These are phyloP conservation scores for Mortierella sp. DNA, from an alignment of 371 early-diverging fungal species.

Conservation along the genomic window DNA sequence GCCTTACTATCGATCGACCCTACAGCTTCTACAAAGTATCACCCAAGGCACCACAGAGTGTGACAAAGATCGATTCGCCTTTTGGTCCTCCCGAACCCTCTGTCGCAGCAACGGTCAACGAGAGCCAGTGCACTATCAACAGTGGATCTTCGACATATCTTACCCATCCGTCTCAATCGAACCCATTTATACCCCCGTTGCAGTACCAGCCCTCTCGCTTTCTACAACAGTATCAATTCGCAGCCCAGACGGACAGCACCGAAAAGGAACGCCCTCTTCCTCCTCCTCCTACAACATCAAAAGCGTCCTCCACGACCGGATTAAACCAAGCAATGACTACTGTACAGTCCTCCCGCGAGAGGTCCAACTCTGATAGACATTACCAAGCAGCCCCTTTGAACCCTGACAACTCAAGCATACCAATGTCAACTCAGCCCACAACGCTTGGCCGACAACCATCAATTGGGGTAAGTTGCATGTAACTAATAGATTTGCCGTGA, in stretches of 20 bases:
- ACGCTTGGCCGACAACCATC: background rate
- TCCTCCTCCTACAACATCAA: background rate
- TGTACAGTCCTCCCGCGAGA: constrained; percentile 1
- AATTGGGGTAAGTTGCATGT: too few species aligned
- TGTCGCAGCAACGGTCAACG: background rate
- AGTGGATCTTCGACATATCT: constrained; percentile 12
- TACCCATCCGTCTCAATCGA: constrained; percentile 26
- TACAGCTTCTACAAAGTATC: constrained; percentile 48
- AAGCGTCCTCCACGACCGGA: constrained; percentile 1
- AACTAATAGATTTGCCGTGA: too few species aligned
- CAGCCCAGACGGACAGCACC: background rate
- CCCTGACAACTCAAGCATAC: too few species aligned
- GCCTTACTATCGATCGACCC: constrained; percentile 37
- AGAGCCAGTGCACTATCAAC: background rate
- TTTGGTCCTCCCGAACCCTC: constrained; percentile 29
- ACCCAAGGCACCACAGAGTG: constrained; percentile 29
- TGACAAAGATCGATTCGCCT: constrained; percentile 44
- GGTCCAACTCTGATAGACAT: constrained; percentile 23
- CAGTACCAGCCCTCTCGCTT: constrained; percentile 20
- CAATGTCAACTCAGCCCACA: too few species aligned
- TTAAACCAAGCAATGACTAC: background rate
- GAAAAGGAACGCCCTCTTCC: constrained; percentile 23
- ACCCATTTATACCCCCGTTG: constrained; percentile 31
- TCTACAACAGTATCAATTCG: constrained; percentile 7
- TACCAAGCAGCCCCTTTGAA: background rate